Evolutionary conservation across 2,329 filamentous ascomycete species (phyloP).

Genomic region (Pseudonectria foliicola): DNA sequence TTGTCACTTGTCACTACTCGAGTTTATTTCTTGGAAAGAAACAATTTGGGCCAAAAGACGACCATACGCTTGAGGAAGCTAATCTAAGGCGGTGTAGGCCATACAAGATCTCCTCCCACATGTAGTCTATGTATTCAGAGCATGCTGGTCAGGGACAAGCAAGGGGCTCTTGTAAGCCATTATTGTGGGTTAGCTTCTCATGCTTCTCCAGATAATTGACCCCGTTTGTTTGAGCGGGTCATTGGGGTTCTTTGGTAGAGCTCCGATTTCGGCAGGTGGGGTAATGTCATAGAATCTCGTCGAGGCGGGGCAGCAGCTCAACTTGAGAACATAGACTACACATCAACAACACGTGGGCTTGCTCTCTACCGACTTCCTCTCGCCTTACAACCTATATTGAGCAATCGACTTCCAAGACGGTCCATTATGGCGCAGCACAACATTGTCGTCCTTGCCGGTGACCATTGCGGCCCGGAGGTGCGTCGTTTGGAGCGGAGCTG

Average conservation of each 20-base stretch:
- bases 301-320: slow-evolving; percentile 17
- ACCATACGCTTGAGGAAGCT: too few species aligned
- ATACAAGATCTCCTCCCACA: too few species aligned
- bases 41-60: too few species aligned
- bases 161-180: too few species aligned
- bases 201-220: slow-evolving; percentile 1
- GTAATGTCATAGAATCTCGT: slow-evolving; percentile 12
- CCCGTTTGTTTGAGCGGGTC: slow-evolving; percentile 11
- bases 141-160: too few species aligned
- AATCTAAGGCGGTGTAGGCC: too few species aligned
- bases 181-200: too few species aligned
- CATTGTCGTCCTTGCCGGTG: slow-evolving; percentile 74
- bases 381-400: slow-evolving; percentile 4
- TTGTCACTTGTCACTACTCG: too few species aligned
- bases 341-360: slow-evolving; percentile 8
- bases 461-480: slow-evolving; percentile 84
- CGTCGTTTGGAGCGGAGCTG: slow-evolving; percentile 19
- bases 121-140: too few species aligned
- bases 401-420: slow-evolving; percentile 1
- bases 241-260: too few species aligned
- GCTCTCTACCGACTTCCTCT: slow-evolving; percentile 2
- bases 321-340: not conserved
- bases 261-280: slow-evolving; percentile 34
- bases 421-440: slow-evolving; percentile 61
- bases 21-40: too few species aligned